These are phyloP conservation scores for Venustampulla echinocandica DNA, from an alignment of 495 filamentous ascomycete genomes.

Conservation along the genomic window DNA sequence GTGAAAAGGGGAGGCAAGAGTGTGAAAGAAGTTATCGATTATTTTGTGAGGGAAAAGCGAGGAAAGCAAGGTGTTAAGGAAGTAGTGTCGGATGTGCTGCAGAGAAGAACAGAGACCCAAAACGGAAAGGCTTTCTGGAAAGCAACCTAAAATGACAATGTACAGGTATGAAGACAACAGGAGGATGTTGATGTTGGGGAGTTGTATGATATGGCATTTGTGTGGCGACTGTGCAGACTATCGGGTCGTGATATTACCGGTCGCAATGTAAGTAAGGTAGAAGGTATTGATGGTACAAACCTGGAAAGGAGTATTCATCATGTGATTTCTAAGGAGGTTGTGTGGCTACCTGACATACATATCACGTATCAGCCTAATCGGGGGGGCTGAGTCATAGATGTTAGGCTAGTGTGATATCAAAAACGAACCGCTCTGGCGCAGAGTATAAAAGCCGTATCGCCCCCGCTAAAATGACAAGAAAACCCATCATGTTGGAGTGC, in stretches of 20 bases:
- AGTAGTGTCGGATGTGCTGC: constrained; percentile 49
- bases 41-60: constrained; percentile 35
- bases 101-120: constrained; percentile 34
- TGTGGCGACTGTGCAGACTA: constrained; percentile 11
- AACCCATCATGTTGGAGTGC: constrained; percentile 13
- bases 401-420: constrained; percentile 15
- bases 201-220: background rate
- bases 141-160: background rate
- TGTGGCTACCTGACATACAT: background rate
- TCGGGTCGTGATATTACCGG: constrained; percentile 11
- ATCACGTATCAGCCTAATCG: constrained; percentile 7
- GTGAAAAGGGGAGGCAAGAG: constrained; percentile 34
- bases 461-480: constrained; percentile 14
- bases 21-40: constrained; percentile 34
- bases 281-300: constrained; percentile 5
- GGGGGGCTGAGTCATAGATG: constrained; percentile 18
- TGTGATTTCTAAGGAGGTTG: constrained; percentile 14
- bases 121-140: constrained; percentile 33
- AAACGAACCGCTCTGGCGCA: background rate
- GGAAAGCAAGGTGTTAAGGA: constrained; percentile 48
- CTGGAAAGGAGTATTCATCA: constrained; percentile 12
- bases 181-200: constrained; percentile 3
- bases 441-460: constrained; percentile 18
- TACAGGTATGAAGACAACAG: background rate
- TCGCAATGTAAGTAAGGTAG: too few relatives aligned